Base-by-base conservation (phyloP, 805 yeast species). In the Kluyveromyces nonfermentans region DNA sequence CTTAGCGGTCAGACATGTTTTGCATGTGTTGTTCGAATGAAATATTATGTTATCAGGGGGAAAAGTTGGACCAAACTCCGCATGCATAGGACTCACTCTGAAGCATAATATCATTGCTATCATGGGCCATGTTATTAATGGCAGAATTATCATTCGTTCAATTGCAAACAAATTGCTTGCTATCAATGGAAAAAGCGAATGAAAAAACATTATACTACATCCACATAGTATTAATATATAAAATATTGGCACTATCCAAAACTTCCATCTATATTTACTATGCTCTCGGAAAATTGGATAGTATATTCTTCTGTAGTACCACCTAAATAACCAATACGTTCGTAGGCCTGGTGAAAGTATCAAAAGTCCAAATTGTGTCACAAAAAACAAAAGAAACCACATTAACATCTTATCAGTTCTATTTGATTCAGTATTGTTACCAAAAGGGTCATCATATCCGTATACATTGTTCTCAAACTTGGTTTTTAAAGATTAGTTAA, bases 1-100 rank as follows among this genome's bases (percentile, higher is more conserved):
- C 50, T 88, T 70, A 70, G 78, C 70, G 16, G 75, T 62, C 16
- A 71, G 64, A 55, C 95, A 86, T 1, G 82, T 73, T 0, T 70
- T 37, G 50, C 89, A 82, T 50, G 65, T 66, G 12, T 61, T 65
- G 40, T 60, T 63, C 6, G 72, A 65, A 54, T 75, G 71, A 59
- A 72, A 83, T 18, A 82, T 68, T 32, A 82, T 57, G 18, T 69
- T 62, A 55, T 83, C 85, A 50, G 62, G 69, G 1, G 55, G 52
- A 50, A 66, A 71, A 30, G 14, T 34, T 19, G 36, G 36, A 15
- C 36, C 45, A 12, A 19, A 10, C 21, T 25, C 21, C 17, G 31
- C 16, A 19, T 15, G 14, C 15, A 38, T n/a, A 2, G 41, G 41
- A 18, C 15, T 28, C 19, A 38, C 41, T 9, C n/a, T 10, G 6